Base-by-base conservation (phyloP, 306 rosid species). In the Cucumis hystrix region DNA sequence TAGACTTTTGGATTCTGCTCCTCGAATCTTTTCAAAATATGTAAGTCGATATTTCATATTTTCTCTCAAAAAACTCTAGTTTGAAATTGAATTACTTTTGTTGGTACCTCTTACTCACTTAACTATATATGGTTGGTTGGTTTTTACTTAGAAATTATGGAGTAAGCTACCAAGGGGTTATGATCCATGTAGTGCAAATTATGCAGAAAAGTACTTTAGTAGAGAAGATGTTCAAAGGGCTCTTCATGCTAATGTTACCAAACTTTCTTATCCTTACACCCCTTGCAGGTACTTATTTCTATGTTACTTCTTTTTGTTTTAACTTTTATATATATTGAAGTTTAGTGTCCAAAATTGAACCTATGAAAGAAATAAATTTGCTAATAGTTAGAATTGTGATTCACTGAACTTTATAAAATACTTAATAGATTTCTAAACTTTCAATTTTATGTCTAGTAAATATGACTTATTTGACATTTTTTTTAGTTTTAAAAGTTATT, bases 151-250 rank as follows among this genome's bases (percentile, higher is more conserved):
- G 95, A 86, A 82, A 7, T 63, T 85, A 7, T 86, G 90, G 90
- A 86, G 82, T 45, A 79, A 51, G 54, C 75, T 85, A 62, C 86
- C 92, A 15, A 75, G 89, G 64, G 96, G 90, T 1, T 85, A 90
- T 15, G 90, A 90, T 83, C 96, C 96, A 4, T 90, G 96, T 39
- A 78, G 82, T 43, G 85, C 77, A 74, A 64, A 81, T 33, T 83
- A 86, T 10, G 83, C 82, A 8, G 51, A 74, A 51, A 80, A 78
- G 74, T 90, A 78, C 65, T 88, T 88, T 77, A 90, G 84, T 66
- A 84, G 88, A 80, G 64, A 35, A 74, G 92, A 90, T 68, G 92
- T 88, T 76, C 96, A 88, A 79, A 75, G 17, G 75, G 92, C 96
- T 63, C 82, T 90, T 10, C 90, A 86, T 83, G 92, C 96, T 78